Percentiles rank a stretch among this genome's conserved stretches.
Conservation (phyloP, 805 yeast species). For the Soucietia sequanensis region DNA sequence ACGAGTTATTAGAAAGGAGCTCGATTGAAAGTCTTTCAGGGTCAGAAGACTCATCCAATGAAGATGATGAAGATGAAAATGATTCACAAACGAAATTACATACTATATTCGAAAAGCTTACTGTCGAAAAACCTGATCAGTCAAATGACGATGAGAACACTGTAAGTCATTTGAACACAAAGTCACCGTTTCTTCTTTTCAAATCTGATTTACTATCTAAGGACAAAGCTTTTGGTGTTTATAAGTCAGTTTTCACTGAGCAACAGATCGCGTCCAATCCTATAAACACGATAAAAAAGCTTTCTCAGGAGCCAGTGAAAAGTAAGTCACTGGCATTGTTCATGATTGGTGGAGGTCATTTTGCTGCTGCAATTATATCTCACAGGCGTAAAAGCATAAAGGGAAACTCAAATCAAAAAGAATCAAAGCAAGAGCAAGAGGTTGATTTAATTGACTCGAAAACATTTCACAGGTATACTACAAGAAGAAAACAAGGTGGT, state of each 20-base stretch:
- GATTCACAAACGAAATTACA: constrained; percentile 15
- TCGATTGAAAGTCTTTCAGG: constrained; percentile 62
- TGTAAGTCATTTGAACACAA: constrained; percentile 59
- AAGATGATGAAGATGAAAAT: constrained; percentile 14
- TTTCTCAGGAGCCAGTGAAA: constrained; percentile 23
- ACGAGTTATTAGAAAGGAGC: constrained; percentile 47
- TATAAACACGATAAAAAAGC: constrained; percentile 40
- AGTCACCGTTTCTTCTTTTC: constrained; percentile 67
- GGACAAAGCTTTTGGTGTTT: constrained; percentile 59
- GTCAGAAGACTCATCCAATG: constrained; percentile 36
- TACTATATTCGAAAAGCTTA: constrained; percentile 16
- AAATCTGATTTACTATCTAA: constrained; percentile 46
- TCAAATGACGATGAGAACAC: constrained; percentile 29
- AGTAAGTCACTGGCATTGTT: constrained; percentile 66
- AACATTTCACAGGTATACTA: constrained; percentile 91
- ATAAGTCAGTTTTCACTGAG: constrained; percentile 58
- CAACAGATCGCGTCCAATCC: constrained; percentile 46
- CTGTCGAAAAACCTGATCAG: constrained; percentile 14
- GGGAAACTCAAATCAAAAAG: constrained; percentile 52
- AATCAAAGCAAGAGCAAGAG: constrained; percentile 55
- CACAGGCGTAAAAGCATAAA: constrained; percentile 59
- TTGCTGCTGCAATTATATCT: constrained; percentile 90
- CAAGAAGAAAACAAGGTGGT: constrained; percentile 97
- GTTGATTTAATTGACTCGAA: constrained; percentile 72
- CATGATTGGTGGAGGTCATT: constrained; percentile 98